Evolutionary conservation across 1,284 basidiomycete species (phyloP).

Genomic region (Microbotryomycetes sp.): DNA sequence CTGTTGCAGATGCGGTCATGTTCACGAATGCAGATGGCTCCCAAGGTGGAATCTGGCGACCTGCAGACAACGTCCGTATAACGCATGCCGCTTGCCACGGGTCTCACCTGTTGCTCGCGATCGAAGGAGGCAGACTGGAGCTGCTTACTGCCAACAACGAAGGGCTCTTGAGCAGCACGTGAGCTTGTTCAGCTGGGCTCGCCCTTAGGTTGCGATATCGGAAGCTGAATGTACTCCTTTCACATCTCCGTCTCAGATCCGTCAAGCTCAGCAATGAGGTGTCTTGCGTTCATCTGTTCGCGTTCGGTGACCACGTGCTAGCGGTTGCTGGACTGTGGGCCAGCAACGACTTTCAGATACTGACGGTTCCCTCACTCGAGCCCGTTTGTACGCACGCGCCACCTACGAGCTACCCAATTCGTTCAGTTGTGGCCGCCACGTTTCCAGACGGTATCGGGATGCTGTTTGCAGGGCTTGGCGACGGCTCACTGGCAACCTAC

Average conservation of each 20-base stretch:
- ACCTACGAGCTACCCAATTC: constrained; percentile 55
- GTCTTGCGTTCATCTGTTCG: constrained; percentile 40
- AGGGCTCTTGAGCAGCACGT: constrained; percentile 4
- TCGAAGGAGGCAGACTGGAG: constrained; percentile 54
- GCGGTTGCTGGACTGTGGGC: constrained; percentile 72
- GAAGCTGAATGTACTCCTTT: neutral
- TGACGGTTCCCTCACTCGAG: constrained; percentile 50
- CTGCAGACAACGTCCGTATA: constrained; percentile 45
- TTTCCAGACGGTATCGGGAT: constrained; percentile 52
- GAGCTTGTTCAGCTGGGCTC: neutral
- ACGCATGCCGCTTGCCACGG: constrained; percentile 61
- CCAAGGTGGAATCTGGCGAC: constrained; percentile 4
- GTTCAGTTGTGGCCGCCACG: constrained; percentile 63
- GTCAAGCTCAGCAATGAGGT: constrained; percentile 37
- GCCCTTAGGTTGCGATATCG: neutral
- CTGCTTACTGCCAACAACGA: constrained; percentile 51
- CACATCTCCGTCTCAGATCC: neutral
- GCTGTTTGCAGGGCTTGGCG: constrained; percentile 68
- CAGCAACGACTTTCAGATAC: constrained; percentile 57
- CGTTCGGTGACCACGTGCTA: constrained; percentile 33
- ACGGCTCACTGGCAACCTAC: constrained; percentile 69
- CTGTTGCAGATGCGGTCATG: constrained; percentile 55
- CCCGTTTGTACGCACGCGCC: constrained; percentile 36
- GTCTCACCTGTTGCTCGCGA: constrained; percentile 60
- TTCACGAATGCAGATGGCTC: constrained; percentile 48